phyloP scores from a whole-genome alignment of 2,329 filamentous ascomycete genomes.

The Alternaria solani region DNA sequence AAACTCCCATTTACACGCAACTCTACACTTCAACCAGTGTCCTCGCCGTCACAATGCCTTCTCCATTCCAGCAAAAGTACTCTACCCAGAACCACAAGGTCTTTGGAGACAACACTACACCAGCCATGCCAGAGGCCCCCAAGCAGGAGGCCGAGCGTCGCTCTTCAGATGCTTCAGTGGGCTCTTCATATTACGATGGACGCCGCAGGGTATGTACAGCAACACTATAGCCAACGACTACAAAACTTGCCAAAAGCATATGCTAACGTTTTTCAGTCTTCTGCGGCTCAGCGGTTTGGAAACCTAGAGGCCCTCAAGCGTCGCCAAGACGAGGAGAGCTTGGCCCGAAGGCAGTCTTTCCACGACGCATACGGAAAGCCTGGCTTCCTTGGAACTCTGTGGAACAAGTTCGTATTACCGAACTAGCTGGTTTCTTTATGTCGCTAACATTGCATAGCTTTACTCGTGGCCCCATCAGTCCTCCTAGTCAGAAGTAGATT shows the following conservation, averaged over 20 bases:
- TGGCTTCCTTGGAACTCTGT: conserved; percentile 43
- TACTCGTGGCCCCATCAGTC: conserved; percentile 39
- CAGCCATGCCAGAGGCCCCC: conserved; percentile 45
- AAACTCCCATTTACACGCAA: no score
- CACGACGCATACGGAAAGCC: conserved; percentile 47
- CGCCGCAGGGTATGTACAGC: conserved; percentile 39
- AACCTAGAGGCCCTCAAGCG: conserved; percentile 47
- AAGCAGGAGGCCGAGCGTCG: conserved; percentile 45
- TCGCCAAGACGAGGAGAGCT: conserved; percentile 37
- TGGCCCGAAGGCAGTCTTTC: conserved; percentile 40
- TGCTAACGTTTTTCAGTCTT: conserved; percentile 36
- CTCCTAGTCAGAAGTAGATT: background rate
- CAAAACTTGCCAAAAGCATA: background rate
- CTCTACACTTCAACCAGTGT: background rate
- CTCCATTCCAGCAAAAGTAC: conserved; percentile 51
- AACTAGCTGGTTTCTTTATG: background rate
- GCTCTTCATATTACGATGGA: conserved; percentile 31
- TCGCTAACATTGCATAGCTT: conserved; percentile 35
- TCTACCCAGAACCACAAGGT: conserved; percentile 45
- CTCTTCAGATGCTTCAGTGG: conserved; percentile 41
- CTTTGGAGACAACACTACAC: conserved; percentile 38
- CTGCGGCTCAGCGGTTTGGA: conserved; percentile 39
- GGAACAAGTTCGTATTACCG: conserved; percentile 41
- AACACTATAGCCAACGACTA: background rate
- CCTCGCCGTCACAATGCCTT: conserved; percentile 38